phyloP scores from a whole-genome alignment of 176 grass and related monocot genomes.

The sorghum (Sorghum bicolor) region DNA sequence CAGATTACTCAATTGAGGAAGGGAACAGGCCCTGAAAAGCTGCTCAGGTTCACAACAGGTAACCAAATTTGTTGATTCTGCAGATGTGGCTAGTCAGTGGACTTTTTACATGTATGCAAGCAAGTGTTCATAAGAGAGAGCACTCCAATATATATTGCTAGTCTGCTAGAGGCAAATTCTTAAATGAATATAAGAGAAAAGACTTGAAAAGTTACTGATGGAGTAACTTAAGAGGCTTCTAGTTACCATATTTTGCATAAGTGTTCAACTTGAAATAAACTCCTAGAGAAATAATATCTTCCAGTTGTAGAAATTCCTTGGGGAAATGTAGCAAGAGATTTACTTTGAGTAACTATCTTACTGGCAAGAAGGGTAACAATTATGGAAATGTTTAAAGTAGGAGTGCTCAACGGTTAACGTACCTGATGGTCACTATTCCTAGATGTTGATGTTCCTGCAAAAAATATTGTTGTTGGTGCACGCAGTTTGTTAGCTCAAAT shows the following conservation, averaged over 20 bases:
- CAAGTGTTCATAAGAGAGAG: not conserved
- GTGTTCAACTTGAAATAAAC: not conserved
- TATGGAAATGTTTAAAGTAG: not conserved
- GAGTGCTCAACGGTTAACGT: not conserved
- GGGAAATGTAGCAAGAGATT: not conserved
- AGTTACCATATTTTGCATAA: not conserved
- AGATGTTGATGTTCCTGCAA: not conserved
- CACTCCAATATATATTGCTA: not conserved
- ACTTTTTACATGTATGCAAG: not conserved
- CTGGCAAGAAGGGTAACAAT: not conserved
- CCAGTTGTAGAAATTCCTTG: not conserved
- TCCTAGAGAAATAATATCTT: not conserved
- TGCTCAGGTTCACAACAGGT: not conserved
- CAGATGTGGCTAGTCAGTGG: not conserved
- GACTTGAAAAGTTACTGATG: not conserved
- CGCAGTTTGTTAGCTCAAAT: not conserved
- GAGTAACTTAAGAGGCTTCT: not conserved
- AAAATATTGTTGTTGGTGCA: not conserved
- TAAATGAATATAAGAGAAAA: not conserved
- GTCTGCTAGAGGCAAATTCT: not conserved
- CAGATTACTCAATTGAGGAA: not conserved
- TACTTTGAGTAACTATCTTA: not conserved
- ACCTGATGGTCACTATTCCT: not conserved
- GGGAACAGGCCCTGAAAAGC: not conserved
- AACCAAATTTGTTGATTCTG: not conserved